Evolutionary conservation across 169 alveolate species (phyloP).

Genomic region (Cryptosporidium sp.): DNA sequence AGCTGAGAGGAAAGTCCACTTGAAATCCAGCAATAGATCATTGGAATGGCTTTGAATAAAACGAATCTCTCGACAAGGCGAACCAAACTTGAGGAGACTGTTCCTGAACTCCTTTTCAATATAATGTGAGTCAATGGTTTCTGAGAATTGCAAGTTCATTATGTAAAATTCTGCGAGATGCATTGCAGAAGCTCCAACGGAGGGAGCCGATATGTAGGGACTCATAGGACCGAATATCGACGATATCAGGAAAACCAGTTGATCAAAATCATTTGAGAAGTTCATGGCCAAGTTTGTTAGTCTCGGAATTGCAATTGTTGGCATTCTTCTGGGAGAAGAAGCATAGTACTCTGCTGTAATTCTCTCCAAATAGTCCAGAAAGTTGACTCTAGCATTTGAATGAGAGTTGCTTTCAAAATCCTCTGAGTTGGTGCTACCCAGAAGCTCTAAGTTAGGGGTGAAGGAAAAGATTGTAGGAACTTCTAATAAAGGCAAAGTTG

Average conservation of each 20-base stretch:
- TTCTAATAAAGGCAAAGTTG: not conserved
- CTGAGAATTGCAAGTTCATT: not conserved
- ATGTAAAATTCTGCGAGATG: conserved; percentile 4
- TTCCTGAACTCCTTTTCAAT: conserved; percentile 10
- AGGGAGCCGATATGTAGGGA: conserved; percentile 60
- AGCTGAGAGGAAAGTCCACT: conserved; percentile 4
- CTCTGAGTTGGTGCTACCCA: not conserved
- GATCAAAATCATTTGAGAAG: not conserved
- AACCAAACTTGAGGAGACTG: conserved; percentile 12
- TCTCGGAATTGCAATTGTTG: conserved; percentile 68
- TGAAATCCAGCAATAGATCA: not conserved
- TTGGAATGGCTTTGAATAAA: not conserved
- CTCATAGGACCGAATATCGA: conserved; percentile 29
- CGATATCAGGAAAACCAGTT: conserved; percentile 7
- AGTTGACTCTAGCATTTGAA: not conserved
- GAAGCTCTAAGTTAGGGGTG: not conserved
- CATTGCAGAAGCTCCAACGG: conserved; percentile 55
- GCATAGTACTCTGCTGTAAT: conserved; percentile 53
- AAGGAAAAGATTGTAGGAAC: not conserved
- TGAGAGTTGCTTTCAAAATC: not conserved
- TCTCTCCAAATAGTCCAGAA: conserved; percentile 55
- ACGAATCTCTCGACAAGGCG: not conserved
- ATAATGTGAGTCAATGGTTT: not conserved
- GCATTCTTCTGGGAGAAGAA: conserved; percentile 45
- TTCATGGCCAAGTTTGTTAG: conserved; percentile 34